Percentiles rank a stretch among this genome's conserved stretches.
Conservation (phyloP, 164 flowering plant species). For the Vitis riparia region DNA sequence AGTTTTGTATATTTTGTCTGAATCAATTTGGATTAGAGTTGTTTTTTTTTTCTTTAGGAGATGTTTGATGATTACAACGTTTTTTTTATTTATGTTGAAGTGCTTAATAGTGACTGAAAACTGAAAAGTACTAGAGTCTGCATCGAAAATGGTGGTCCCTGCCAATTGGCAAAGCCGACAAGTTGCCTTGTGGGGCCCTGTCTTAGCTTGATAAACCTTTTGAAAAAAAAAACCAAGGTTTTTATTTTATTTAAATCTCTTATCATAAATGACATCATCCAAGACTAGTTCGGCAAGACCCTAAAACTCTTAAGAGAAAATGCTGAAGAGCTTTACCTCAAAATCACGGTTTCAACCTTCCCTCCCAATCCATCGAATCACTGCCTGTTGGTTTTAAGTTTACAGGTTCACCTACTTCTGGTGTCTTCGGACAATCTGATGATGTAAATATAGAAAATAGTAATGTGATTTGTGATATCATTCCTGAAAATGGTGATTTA, state of each 20-base stretch:
- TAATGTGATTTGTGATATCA: slow-evolving; percentile 6
- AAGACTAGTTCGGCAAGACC: slow-evolving; percentile 15
- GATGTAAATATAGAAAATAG: slow-evolving; percentile 11
- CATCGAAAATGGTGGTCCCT: slow-evolving; percentile 35
- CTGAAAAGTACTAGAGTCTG: slow-evolving; percentile 18
- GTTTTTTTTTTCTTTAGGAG: background rate
- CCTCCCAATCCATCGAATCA: slow-evolving; percentile 45
- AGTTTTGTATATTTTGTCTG: background rate
- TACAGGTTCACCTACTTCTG: slow-evolving; percentile 27
- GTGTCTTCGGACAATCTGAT: slow-evolving; percentile 3
- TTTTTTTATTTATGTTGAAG: background rate
- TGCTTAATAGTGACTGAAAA: slow-evolving; percentile 20
- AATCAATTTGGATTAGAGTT: background rate
- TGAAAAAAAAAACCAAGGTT: slow-evolving; percentile 13
- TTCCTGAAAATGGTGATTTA: slow-evolving; percentile 30
- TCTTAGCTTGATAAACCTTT: slow-evolving; percentile 32
- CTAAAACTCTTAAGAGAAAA: slow-evolving; percentile 16
- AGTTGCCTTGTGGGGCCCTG: slow-evolving; percentile 36
- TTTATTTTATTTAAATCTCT: slow-evolving; percentile 19
- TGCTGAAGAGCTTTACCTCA: slow-evolving; percentile 18
- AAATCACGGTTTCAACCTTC: slow-evolving; percentile 31
- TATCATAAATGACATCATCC: slow-evolving; percentile 22
- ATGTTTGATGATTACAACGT: background rate
- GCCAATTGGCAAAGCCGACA: slow-evolving; percentile 28
- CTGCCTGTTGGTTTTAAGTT: slow-evolving; percentile 57